Conservation (phyloP, 345 rosid genomes). For the Hevea brasiliensis region DNA sequence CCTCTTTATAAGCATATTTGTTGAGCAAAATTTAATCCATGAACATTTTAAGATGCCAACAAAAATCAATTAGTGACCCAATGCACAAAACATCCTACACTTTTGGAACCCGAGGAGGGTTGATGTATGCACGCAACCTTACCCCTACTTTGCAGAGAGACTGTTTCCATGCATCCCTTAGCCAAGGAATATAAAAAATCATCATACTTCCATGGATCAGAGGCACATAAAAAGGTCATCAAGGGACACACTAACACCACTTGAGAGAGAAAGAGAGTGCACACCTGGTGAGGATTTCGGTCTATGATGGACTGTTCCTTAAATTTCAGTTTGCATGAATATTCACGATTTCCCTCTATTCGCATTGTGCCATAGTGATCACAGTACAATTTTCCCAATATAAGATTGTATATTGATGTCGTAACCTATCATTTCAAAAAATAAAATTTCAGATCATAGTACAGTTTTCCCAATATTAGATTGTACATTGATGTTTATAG, state of each 20-base stretch:
- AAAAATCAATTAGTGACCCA: too few relatives aligned
- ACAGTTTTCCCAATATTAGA: too few relatives aligned
- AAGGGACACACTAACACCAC: not conserved
- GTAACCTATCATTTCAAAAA: constrained; percentile 61
- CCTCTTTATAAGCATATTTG: too few relatives aligned
- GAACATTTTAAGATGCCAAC: too few relatives aligned
- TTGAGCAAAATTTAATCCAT: too few relatives aligned
- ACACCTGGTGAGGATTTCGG: constrained; percentile 96
- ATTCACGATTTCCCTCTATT: constrained; percentile 66
- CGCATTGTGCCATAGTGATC: constrained; percentile 99
- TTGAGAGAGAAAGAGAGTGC: not conserved
- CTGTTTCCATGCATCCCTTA: not conserved
- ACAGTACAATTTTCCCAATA: constrained; percentile 89
- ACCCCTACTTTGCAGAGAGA: too few relatives aligned
- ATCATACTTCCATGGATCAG: not conserved
- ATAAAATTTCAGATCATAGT: too few relatives aligned
- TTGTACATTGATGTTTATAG: too few relatives aligned
- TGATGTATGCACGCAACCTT: too few relatives aligned
- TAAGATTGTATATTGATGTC: constrained; percentile 96
- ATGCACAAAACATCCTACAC: too few relatives aligned
- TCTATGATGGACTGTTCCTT: constrained; percentile 97
- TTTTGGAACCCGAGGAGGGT: too few relatives aligned
- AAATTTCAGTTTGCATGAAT: constrained; percentile 90
- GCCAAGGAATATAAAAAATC: not conserved
- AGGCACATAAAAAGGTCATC: not conserved